Base-by-base conservation (phyloP, 306 rosid species). In the Acacia melanoxylon region DNA sequence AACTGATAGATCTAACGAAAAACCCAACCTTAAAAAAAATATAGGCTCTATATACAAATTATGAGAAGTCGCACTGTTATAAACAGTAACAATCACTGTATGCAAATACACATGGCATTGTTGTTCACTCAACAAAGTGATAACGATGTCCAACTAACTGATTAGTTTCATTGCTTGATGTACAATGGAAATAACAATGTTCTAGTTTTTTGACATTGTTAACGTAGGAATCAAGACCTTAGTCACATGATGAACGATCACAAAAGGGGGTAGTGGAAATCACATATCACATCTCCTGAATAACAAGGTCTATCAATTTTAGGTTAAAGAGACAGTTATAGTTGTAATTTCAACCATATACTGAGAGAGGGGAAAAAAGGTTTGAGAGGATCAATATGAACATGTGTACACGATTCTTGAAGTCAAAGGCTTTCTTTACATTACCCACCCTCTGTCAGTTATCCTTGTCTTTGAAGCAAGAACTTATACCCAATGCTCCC, bases 401-500 rank as follows among this genome's bases (percentile, higher is more conserved):
- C 48, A 71, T 24, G 75, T 49, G 54, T 70, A 78, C 74, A 78
- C 74, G 92, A 95, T 91, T 86, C 99, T 92, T 95, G 91, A 89
- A 91, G 83, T 81, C 85, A 88, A 95, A 95, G 98, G 24, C 62
- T 80, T 87, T 91, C 54, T 80, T 87, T 90, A 58, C 89, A 90
- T 76, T 85, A 92, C 94, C 95, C 87, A 88, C 89, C 86, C 85
- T 81, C 85, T 82, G 88, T 40, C 86, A 88, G 88, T 33, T 85
- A 88, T 86, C 78, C 98, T 95, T 95, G 92, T 92, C 97, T 87
- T 95, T 88, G 76, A 95, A 93, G 98, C 97, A 92, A 95, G 77
- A 87, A 75, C 83, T 56, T 75, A 80, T 61, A 82, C 87, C 91
- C 86, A 85, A 77, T 80, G 87, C 88, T 80, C 81, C 16, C 87